phyloP scores from a whole-genome alignment of 306 rosid species.

The Luffa acutangula region DNA sequence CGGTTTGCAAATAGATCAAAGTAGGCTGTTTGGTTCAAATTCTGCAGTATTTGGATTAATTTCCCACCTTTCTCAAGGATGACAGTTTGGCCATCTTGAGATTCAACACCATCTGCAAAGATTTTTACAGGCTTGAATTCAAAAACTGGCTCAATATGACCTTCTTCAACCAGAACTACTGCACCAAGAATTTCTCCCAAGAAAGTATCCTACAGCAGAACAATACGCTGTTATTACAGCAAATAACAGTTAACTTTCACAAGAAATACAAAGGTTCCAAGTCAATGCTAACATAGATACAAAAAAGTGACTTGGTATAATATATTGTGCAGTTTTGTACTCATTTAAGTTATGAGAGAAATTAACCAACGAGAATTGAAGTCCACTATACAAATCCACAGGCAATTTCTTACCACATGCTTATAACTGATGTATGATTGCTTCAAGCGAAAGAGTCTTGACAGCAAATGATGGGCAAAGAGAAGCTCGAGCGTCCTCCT shows the following conservation, averaged over 20 bases:
- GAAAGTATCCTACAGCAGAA: slow-evolving; percentile 50
- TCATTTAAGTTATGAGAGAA: not conserved
- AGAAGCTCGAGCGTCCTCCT: slow-evolving; percentile 49
- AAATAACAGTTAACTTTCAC: not conserved
- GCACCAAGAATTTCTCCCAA: slow-evolving; percentile 73
- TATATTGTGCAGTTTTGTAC: not conserved
- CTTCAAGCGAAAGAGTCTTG: slow-evolving; percentile 41
- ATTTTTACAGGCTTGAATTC: slow-evolving; percentile 34
- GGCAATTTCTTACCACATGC: slow-evolving; percentile 51
- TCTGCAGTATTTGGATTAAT: slow-evolving; percentile 41
- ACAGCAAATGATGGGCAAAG: slow-evolving; percentile 32
- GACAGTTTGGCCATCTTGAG: slow-evolving; percentile 48
- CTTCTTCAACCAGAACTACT: slow-evolving; percentile 25
- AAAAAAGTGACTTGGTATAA: not conserved
- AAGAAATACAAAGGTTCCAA: not conserved
- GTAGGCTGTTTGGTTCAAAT: slow-evolving; percentile 30
- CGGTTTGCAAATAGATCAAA: slow-evolving; percentile 33
- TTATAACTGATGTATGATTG: slow-evolving; percentile 41
- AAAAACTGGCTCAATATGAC: slow-evolving; percentile 25
- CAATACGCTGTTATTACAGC: not conserved
- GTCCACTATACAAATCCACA: not conserved
- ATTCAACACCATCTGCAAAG: slow-evolving; percentile 40
- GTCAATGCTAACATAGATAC: not conserved
- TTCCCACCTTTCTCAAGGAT: slow-evolving; percentile 38
- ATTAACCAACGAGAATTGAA: not conserved